Percentiles rank a stretch among this genome's conserved stretches.
Conservation (phyloP, 306 rosid genomes). For the Erythrophleum fordii region DNA sequence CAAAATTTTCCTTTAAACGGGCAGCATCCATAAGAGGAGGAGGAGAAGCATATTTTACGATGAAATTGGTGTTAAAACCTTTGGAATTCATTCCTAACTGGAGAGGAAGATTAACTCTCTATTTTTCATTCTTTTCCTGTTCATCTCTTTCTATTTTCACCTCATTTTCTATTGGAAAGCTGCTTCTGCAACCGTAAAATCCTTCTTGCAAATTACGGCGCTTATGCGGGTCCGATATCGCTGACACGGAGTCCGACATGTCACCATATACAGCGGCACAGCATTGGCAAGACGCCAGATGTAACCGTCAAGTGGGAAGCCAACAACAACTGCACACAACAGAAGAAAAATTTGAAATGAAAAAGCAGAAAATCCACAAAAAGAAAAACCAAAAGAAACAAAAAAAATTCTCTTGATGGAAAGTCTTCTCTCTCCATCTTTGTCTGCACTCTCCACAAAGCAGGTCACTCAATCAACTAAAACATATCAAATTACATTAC, state of each 20-base stretch:
- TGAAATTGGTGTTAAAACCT: too few species aligned
- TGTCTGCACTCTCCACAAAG: constrained; percentile 31
- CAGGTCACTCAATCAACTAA: constrained; percentile 32
- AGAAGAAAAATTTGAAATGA: background rate
- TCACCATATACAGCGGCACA: background rate
- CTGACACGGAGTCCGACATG: constrained; percentile 48
- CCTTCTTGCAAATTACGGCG: background rate
- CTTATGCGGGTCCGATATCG: constrained; percentile 14
- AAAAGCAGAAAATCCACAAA: background rate
- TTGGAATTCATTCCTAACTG: too few species aligned
- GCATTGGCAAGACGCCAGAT: constrained; percentile 40
- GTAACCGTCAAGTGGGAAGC: constrained; percentile 50
- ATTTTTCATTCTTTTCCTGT: too few species aligned
- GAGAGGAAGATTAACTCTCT: too few species aligned
- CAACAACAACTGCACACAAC: constrained; percentile 44
- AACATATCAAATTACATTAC: background rate
- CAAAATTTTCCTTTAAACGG: too few species aligned
- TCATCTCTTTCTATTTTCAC: too few species aligned
- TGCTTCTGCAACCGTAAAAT: too few species aligned
- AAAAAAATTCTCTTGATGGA: background rate
- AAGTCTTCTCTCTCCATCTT: background rate
- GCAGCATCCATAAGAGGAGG: too few species aligned
- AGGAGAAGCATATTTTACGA: too few species aligned
- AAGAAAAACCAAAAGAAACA: background rate
- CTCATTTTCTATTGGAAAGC: too few species aligned